Evolutionary conservation across 208 protist genomes (phyloP), one percentile per base, ranked within the genome.

Genomic region (Acanthamoeba castellanii): DNA sequence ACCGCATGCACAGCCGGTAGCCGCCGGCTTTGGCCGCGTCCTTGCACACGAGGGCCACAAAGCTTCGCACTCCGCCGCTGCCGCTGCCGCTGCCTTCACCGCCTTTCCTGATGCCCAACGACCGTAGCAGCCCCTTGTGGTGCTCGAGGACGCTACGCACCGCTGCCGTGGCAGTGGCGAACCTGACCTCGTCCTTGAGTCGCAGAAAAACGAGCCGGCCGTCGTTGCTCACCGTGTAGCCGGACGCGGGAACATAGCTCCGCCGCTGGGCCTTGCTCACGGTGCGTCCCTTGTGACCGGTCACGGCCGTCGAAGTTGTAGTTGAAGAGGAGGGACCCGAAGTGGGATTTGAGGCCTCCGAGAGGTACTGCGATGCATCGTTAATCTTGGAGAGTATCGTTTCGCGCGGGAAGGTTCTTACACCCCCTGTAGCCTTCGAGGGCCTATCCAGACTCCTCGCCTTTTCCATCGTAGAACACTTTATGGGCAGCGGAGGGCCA

Each of bases 1-100:
- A 84, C 20, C 74, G 34, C 74, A 84, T 84, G 74, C 74, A 84
- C 20, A 84, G 74, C 22, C 74, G 74, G 30, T 84, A 84, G 74
- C 74, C 74, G 42, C 74, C 74, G 25, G 74, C 74, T 4, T 84
- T 84, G 74, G 74, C 74, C 34, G 74, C 74, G 74, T 84, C 74
- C 42, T 84, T 84, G 42, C 30, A 45, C 74, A 84, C 74, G 14
- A 84, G 34, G 18, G 74, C 74, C 74, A 84, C 74, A n/a, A 84
- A 84, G 42, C 74, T 84, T n/a, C 74, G 74, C 74, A 32, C 74
- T 14, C 25, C 45, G 18, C 74, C 74, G 9, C 74, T 45, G 42
- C 74, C 34, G 18, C 34, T 30, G n/a, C 72, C 72, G 72, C 32
- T 37, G 14, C 68, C 30, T 61, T 61, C 55, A 7, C 4, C 66